Evolutionary conservation across 305 asterid species (phyloP).

Genomic region (Fraxinus baroniana): DNA sequence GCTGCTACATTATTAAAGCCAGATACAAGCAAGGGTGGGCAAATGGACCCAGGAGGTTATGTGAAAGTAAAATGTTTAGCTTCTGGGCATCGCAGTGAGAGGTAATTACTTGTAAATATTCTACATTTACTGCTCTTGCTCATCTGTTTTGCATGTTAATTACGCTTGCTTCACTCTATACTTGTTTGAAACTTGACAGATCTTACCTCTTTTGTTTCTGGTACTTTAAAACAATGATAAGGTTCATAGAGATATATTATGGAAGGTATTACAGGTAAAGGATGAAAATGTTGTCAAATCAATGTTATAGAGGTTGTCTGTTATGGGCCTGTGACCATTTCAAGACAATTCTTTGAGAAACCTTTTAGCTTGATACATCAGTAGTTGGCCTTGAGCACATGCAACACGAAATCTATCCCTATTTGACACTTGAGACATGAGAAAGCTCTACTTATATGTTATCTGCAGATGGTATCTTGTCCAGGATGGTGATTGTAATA

Average conservation of each 20-base stretch:
- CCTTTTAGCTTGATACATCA: neutral
- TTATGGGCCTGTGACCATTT: neutral
- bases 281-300: neutral
- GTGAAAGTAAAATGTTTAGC: constrained; percentile 61
- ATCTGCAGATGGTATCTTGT: neutral
- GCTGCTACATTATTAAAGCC: constrained; percentile 56
- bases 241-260: neutral
- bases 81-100: constrained; percentile 50
- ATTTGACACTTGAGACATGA: neutral
- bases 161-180: neutral
- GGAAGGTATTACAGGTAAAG: neutral
- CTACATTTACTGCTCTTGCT: neutral
- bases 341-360: neutral
- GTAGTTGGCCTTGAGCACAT: neutral
- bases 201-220: neutral
- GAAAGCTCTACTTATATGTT: neutral
- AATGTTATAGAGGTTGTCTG: neutral
- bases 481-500: neutral
- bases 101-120: constrained; percentile 31
- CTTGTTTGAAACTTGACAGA: neutral
- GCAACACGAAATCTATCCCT: too few relatives aligned
- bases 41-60: constrained; percentile 65
- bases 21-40: constrained; percentile 55
- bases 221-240: neutral
- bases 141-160: constrained; percentile 1